Percentiles rank a stretch among this genome's conserved stretches.
phyloP scores from a whole-genome alignment of 257 asterid genomes.

The Nicotiana tabacum region DNA sequence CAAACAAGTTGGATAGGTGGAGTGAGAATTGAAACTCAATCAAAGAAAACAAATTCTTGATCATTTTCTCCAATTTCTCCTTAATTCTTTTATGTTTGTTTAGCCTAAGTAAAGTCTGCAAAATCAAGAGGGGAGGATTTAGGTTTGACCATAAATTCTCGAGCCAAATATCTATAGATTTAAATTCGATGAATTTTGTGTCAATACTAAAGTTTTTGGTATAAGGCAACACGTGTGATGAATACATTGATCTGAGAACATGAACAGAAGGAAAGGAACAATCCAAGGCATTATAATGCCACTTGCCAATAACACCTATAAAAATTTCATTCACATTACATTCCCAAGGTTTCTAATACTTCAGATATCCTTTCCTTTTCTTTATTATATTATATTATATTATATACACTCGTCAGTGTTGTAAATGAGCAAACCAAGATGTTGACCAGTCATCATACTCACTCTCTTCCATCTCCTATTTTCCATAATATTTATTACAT shows the following conservation, averaged over 20 bases:
- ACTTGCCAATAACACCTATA: not conserved
- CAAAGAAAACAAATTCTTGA: no score
- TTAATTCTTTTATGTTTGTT: not conserved
- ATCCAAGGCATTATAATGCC: not conserved
- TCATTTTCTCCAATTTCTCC: no score
- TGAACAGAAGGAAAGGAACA: not conserved
- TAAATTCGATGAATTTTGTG: not conserved
- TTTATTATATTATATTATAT: not conserved
- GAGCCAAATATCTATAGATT: no score
- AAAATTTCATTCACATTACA: not conserved
- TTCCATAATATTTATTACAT: not conserved
- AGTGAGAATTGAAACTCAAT: no score
- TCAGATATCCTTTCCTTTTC: not conserved
- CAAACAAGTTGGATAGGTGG: no score
- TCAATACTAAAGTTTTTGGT: not conserved
- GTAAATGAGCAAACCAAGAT: conserved; percentile 6
- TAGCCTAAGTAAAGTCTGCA: not conserved
- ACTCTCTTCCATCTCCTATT: not conserved
- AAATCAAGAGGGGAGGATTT: not conserved
- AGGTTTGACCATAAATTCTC: no score
- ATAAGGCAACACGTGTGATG: not conserved
- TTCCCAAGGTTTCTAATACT: conserved; percentile 7
- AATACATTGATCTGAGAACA: not conserved
- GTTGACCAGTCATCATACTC: conserved; percentile 17
- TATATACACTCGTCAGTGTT: not conserved